phyloP scores from a whole-genome alignment of 495 filamentous ascomycete species.

The Talaromyces stipitatus region DNA sequence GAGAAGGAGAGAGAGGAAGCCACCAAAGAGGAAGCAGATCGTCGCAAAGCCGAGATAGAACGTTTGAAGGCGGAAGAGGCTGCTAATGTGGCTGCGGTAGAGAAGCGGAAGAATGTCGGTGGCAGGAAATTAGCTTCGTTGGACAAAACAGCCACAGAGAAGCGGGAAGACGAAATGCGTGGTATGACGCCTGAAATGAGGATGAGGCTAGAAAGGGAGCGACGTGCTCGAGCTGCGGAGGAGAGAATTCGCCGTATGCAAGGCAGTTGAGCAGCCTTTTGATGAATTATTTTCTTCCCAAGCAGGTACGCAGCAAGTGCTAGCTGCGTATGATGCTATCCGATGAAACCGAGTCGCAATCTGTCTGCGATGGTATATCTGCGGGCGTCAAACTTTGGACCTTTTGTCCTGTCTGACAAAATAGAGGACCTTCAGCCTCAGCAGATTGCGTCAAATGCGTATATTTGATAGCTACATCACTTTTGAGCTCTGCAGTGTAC shows the following conservation, averaged over 20 bases:
- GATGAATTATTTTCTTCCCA: not conserved
- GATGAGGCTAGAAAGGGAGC: constrained; percentile 70
- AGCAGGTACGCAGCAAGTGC: not conserved
- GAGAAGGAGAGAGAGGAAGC: constrained; percentile 51
- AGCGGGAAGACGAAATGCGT: constrained; percentile 70
- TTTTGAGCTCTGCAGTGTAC: too few species aligned
- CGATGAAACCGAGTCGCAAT: not conserved
- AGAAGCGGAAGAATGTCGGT: constrained; percentile 30
- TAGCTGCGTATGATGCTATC: not conserved
- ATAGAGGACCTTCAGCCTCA: too few species aligned
- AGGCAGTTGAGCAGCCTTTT: constrained; percentile 14
- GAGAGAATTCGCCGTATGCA: constrained; percentile 68
- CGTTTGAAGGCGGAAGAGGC: constrained; percentile 61
- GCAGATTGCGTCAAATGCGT: too few species aligned
- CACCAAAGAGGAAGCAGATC: constrained; percentile 46
- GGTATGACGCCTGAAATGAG: constrained; percentile 81
- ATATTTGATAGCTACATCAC: too few species aligned
- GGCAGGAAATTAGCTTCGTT: constrained; percentile 43
- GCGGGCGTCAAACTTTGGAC: too few species aligned
- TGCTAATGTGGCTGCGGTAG: constrained; percentile 30
- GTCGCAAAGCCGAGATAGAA: constrained; percentile 55
- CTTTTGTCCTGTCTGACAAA: too few species aligned
- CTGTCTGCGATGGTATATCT: too few species aligned
- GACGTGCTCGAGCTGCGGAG: constrained; percentile 78
- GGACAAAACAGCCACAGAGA: constrained; percentile 64